Evolutionary conservation across 352 stramenopile genomes (phyloP).

Genomic region (Pythium biforme): DNA sequence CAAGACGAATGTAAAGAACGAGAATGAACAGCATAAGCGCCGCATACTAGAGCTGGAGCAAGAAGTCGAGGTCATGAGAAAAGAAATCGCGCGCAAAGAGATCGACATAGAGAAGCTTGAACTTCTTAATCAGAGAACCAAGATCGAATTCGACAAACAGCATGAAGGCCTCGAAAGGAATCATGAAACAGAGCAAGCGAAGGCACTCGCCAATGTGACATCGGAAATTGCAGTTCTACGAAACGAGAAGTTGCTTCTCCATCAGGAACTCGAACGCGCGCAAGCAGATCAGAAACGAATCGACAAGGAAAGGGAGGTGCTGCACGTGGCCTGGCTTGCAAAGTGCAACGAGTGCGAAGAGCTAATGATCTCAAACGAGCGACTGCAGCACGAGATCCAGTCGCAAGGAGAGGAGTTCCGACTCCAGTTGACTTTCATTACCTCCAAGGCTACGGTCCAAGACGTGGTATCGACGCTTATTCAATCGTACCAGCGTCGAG

Average conservation of each 20-base stretch:
- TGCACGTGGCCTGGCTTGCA: slow-evolving; percentile 24
- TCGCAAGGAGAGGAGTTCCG: slow-evolving; percentile 45
- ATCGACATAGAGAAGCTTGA: slow-evolving; percentile 47
- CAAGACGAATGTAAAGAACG: slow-evolving; percentile 10
- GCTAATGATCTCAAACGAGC: slow-evolving; percentile 39
- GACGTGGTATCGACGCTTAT: slow-evolving; percentile 33
- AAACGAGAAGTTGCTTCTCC: slow-evolving; percentile 14
- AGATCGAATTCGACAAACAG: slow-evolving; percentile 42
- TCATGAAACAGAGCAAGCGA: slow-evolving; percentile 29
- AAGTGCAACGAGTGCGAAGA: slow-evolving; percentile 53
- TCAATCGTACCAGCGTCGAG: slow-evolving; percentile 40
- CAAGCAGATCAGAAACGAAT: slow-evolving; percentile 22
- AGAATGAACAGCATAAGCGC: slow-evolving; percentile 27
- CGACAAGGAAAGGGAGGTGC: slow-evolving; percentile 32
- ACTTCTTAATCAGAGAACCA: slow-evolving; percentile 29
- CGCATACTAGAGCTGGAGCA: slow-evolving; percentile 18
- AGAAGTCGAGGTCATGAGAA: slow-evolving; percentile 36
- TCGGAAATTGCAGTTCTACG: slow-evolving; percentile 2
- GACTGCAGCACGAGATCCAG: slow-evolving; percentile 40
- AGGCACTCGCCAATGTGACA: slow-evolving; percentile 27
- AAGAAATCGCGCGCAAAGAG: slow-evolving; percentile 43
- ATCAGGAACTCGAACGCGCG: slow-evolving; percentile 15
- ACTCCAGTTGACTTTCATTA: slow-evolving; percentile 37
- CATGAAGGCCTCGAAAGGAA: slow-evolving; percentile 11
- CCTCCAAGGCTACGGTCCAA: background rate